phyloP scores from a whole-genome alignment of 129 eudicot genomes.

The Flaveria linearis region DNA sequence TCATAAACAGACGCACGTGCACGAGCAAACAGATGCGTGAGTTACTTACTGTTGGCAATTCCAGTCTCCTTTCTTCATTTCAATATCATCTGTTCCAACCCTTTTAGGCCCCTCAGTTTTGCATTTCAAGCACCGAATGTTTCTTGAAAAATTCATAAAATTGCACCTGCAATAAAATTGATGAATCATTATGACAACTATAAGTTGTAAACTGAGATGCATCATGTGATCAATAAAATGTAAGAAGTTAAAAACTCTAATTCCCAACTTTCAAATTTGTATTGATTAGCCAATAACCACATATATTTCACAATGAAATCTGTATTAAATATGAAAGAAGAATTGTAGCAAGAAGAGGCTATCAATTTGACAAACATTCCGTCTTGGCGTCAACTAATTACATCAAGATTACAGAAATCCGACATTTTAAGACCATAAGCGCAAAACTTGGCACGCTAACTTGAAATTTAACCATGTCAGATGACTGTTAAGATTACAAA shows the following conservation, averaged over 20 bases:
- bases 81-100: constrained; percentile 37
- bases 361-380: background rate
- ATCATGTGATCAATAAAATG: background rate
- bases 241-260: background rate
- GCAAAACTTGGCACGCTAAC: too few species aligned
- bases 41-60: constrained; percentile 73
- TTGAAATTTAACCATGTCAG: too few species aligned
- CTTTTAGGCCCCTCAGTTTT: constrained; percentile 53
- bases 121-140: constrained; percentile 64
- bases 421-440: background rate
- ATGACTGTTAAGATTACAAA: background rate
- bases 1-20: background rate
- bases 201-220: background rate
- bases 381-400: background rate
- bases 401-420: constrained; percentile 1
- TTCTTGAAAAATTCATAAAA: constrained; percentile 80
- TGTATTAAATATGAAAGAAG: background rate
- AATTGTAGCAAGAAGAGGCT: background rate
- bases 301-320: background rate
- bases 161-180: constrained; percentile 66
- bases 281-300: constrained; percentile 1
- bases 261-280: constrained; percentile 10
- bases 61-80: constrained; percentile 96
- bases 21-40: background rate
- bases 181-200: background rate